Evolutionary conservation across 2,329 filamentous ascomycete genomes (phyloP).

Genomic region (Phialophora macrospora): DNA sequence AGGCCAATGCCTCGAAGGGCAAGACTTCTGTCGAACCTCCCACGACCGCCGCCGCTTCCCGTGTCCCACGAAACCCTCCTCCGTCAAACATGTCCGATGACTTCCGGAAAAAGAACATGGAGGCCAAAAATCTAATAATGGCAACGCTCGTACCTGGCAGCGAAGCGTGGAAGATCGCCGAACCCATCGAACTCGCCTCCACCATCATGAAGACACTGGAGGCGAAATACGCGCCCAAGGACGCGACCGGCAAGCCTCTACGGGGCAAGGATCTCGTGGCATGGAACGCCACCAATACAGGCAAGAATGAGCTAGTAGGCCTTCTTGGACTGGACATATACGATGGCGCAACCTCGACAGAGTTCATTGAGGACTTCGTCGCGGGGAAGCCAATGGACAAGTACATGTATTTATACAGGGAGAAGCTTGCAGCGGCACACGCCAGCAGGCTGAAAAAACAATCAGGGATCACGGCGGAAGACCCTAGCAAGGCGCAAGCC

Average conservation of each 20-base stretch:
- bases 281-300: slow-evolving; percentile 2
- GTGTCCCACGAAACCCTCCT: not conserved
- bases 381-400: slow-evolving; percentile 30
- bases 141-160: slow-evolving; percentile 36
- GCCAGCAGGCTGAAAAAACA: not conserved
- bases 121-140: slow-evolving; percentile 35
- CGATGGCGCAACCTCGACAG: slow-evolving; percentile 9
- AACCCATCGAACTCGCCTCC: slow-evolving; percentile 32
- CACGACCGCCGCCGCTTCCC: not conserved
- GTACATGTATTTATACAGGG: slow-evolving; percentile 24
- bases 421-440: slow-evolving; percentile 11
- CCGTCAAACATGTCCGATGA: slow-evolving; percentile 14
- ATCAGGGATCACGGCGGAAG: not conserved
- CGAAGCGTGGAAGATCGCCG: slow-evolving; percentile 36
- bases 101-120: slow-evolving; percentile 31
- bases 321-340: not conserved
- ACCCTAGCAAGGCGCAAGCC: not conserved
- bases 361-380: slow-evolving; percentile 30
- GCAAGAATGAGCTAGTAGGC: slow-evolving; percentile 6
- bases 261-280: slow-evolving; percentile 4
- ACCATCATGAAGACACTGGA: slow-evolving; percentile 36
- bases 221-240: slow-evolving; percentile 29
- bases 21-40: slow-evolving; percentile 13
- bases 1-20: slow-evolving; percentile 26
- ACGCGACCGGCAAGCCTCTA: slow-evolving; percentile 13